Evolutionary conservation across 2,329 filamentous ascomycete genomes (phyloP).

Genomic region (Beauveria scarabaeidicola): DNA sequence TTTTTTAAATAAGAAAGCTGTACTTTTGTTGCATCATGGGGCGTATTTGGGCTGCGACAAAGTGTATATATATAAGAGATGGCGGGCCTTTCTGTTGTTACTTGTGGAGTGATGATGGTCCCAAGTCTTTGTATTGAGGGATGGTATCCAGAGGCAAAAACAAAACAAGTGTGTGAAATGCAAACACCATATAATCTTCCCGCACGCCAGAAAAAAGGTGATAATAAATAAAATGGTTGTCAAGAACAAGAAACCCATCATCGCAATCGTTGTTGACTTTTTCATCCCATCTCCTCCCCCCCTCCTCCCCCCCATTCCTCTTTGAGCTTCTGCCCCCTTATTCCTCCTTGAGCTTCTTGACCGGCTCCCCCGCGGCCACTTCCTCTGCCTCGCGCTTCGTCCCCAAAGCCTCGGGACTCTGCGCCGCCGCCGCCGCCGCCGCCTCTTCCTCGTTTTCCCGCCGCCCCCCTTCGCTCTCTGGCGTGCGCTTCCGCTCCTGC

Average conservation of each 20-base stretch:
- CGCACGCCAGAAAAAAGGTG: neutral
- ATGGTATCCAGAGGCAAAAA: neutral
- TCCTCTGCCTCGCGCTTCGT: conserved; percentile 50
- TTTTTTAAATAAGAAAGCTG: neutral
- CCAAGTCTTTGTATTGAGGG: neutral
- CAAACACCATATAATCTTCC: neutral
- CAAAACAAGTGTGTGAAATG: neutral
- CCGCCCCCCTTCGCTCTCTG: too few species aligned
- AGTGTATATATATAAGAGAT: too few species aligned
- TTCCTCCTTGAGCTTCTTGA: conserved; percentile 44
- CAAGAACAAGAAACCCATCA: neutral
- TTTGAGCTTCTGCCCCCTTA: conserved; percentile 39
- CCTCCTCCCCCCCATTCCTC: conserved; percentile 30
- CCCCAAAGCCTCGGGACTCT: conserved; percentile 26
- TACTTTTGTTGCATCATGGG: neutral
- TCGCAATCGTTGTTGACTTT: neutral
- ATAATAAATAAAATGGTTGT: neutral
- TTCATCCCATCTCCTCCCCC: neutral
- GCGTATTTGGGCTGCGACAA: too few species aligned
- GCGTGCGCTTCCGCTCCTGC: too few species aligned
- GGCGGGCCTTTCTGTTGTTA: too few species aligned
- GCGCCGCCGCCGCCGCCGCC: conserved; percentile 20
- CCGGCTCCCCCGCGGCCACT: conserved; percentile 29
- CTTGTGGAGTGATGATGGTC: too few species aligned
- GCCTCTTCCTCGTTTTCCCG: conserved; percentile 11